Evolutionary conservation across 1,139 yeast species (phyloP).

Genomic region (Zygoascus sp.): DNA sequence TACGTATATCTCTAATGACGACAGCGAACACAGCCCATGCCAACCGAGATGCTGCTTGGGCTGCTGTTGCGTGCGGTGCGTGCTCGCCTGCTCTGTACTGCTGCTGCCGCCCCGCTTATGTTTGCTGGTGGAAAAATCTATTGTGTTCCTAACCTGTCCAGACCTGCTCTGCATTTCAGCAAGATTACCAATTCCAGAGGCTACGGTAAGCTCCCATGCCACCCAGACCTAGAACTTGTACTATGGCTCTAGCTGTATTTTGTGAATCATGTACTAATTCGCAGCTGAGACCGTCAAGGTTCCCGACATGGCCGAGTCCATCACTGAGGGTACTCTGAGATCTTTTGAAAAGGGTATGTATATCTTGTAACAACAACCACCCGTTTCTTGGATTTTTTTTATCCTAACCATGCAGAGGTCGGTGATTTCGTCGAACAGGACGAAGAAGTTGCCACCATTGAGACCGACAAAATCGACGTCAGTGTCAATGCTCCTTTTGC

Average conservation of each 20-base stretch:
- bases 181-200: conserved; percentile 12
- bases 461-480: conserved; percentile 96
- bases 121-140: no score
- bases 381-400: no score
- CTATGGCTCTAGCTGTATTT: no score
- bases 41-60: neutral
- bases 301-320: conserved; percentile 98
- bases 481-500: conserved; percentile 93
- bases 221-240: neutral
- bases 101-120: no score
- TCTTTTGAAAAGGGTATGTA: conserved; percentile 49
- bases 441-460: conserved; percentile 94
- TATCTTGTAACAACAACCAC: conserved; percentile 8
- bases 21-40: neutral
- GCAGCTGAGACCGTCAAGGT: conserved; percentile 60
- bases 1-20: neutral
- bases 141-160: no score
- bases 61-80: no score
- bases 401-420: conserved; percentile 42
- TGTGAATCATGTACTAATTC: neutral
- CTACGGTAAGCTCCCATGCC: conserved; percentile 10
- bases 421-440: conserved; percentile 88
- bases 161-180: conserved; percentile 11
- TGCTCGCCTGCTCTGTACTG: no score
- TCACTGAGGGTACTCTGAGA: conserved; percentile 92